These are phyloP conservation scores for Pyricularia sp. DNA, from an alignment of 2,329 filamentous ascomycete species.

Conservation along the genomic window DNA sequence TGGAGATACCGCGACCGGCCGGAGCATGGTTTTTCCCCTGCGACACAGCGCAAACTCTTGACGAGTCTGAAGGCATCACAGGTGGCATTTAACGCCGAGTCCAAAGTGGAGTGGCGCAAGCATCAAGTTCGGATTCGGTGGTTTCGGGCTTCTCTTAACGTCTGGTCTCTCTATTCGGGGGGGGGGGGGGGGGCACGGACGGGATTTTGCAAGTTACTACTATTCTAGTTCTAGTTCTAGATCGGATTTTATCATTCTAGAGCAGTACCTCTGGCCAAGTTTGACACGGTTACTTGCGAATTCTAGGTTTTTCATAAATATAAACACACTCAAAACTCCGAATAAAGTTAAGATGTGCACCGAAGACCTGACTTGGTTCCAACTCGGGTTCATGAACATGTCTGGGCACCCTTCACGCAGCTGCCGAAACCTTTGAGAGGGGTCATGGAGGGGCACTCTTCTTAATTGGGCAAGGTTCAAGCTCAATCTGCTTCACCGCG, in stretches of 20 bases:
- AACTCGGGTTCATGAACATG: neutral
- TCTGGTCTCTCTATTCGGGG: neutral
- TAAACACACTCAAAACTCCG: neutral
- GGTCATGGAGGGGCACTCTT: neutral
- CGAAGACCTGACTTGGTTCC: neutral
- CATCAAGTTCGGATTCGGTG: neutral
- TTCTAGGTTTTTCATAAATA: neutral
- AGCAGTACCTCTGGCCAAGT: neutral
- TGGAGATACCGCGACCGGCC: neutral
- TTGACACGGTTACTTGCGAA: neutral
- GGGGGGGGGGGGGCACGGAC: neutral
- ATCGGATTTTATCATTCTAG: neutral
- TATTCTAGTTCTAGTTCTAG: too few species aligned
- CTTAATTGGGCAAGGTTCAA: conserved; percentile 1
- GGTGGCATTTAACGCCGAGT: neutral
- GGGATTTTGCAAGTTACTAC: neutral
- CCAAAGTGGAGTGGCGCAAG: neutral
- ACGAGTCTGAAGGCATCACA: neutral
- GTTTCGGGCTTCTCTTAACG: neutral
- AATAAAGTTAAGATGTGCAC: neutral
- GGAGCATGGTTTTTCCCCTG: neutral
- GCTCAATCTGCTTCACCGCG: conserved; percentile 1
- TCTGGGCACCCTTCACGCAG: neutral
- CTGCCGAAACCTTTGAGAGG: neutral
- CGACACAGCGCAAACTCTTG: neutral